Evolutionary conservation across 805 yeast species (phyloP), one percentile per base, ranked within the genome.

Genomic region (Lachancea mirantina): DNA sequence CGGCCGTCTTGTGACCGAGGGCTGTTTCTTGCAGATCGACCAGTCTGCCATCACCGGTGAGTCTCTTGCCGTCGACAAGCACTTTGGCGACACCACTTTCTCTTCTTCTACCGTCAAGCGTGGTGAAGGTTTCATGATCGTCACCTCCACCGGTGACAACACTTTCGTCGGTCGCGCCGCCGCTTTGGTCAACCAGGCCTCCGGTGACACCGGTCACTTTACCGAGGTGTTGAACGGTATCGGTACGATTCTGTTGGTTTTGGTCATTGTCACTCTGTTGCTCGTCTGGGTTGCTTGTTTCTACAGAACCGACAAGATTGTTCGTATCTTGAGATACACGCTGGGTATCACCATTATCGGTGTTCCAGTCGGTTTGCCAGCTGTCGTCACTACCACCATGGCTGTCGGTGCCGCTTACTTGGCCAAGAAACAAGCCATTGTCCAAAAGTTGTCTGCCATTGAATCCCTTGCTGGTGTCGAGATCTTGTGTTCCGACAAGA

Each of bases 401-500:
- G 96, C 96, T 66, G 96, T 88, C 68, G 96, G 96, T 78, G 96
- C 96, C 65, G 95, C 96, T 61, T 84, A 87, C 81, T 73, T 87
- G 61, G 96, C 96, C 57, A 84, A 85, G 77, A 87, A 85, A 70
- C 84, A 84, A 70, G 96, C 96, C 52, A 87, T 87, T 74, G 96
- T 87, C 56, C 96, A 87, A 70, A 87, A 87, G 65, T 74, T 87
- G 59, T 83, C 95, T 64, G 96, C 96, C 50, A 87, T 87, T 70
- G 96, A 87, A 71, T 87, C 95, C 45, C 72, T 87, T 53, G 96
- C 95, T 49, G 95, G 95, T 78, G 96, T 87, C 59, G 95, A 88
- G 71, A 84, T 87, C 67, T 75, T 87, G 65, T 87, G 96, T 79
- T 87, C 96, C 55, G 96, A 87, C 70, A 87, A 87, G 71, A 87